Conservation (phyloP, 352 stramenopile species). For the Pythium periplocum region DNA sequence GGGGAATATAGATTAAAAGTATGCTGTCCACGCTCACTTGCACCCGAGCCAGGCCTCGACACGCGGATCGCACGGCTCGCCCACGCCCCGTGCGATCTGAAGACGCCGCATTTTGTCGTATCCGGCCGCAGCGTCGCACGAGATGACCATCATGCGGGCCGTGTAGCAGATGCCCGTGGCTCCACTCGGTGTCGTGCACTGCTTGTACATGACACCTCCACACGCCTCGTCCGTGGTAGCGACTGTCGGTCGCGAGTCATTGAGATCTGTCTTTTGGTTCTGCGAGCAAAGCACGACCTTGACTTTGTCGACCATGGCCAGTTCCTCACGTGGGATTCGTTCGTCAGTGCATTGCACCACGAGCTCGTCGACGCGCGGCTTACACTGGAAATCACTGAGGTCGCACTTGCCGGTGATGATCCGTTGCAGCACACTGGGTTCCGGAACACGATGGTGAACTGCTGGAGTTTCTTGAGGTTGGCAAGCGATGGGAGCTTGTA, state of each 20-base stretch:
- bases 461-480: neutral
- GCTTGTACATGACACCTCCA: conserved; percentile 22
- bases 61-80: conserved; percentile 19
- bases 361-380: conserved; percentile 14
- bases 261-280: conserved; percentile 25
- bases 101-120: conserved; percentile 30
- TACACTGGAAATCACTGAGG: conserved; percentile 27
- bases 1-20: no score
- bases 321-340: conserved; percentile 19
- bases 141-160: conserved; percentile 33
- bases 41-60: conserved; percentile 35
- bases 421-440: conserved; percentile 40
- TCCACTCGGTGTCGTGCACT: conserved; percentile 17
- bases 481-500: neutral
- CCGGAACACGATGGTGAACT: conserved; percentile 23
- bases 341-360: conserved; percentile 17
- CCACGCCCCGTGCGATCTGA: conserved; percentile 23
- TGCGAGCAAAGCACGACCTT: conserved; percentile 20
- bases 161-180: conserved; percentile 35
- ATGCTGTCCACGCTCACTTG: neutral
- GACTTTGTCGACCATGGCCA: conserved; percentile 6
- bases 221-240: conserved; percentile 25
- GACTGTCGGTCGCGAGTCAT: conserved; percentile 16
- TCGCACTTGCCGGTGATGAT: conserved; percentile 22
- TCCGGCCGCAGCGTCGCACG: conserved; percentile 28